These are phyloP conservation scores for Phaeodactylum tricornutum DNA, from an alignment of 108 stramenopile genomes.

Conservation along the genomic window DNA sequence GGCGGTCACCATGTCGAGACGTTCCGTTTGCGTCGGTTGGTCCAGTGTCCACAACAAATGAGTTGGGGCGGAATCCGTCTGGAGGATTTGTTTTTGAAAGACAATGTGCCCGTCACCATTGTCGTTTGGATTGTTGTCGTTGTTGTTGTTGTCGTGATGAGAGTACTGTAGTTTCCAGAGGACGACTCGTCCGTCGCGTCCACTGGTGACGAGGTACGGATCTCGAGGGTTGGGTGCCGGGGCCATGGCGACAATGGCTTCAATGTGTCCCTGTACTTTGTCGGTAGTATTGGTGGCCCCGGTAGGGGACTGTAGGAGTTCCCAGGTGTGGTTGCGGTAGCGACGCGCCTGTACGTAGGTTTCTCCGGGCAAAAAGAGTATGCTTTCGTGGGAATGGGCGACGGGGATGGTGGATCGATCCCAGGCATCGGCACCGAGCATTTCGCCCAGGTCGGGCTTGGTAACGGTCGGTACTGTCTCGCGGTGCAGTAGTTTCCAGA, in stretches of 20 bases:
- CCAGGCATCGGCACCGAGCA: conserved; percentile 36
- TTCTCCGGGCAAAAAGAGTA: conserved; percentile 30
- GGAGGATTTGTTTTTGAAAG: no score
- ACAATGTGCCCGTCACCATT: neutral
- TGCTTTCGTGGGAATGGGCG: neutral
- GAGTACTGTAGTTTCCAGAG: conserved; percentile 32
- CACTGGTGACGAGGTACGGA: conserved; percentile 32
- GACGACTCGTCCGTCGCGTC: conserved; percentile 45
- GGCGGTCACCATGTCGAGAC: no score
- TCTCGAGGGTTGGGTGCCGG: conserved; percentile 2
- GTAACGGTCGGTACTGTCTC: conserved; percentile 21
- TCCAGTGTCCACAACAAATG: no score
- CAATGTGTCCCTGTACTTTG: conserved; percentile 40
- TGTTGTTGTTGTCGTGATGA: no score
- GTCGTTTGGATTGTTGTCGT: neutral
- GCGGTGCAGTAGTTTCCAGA: conserved; percentile 24
- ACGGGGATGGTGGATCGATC: conserved; percentile 41
- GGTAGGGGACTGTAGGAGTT: no score
- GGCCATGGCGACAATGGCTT: conserved; percentile 49
- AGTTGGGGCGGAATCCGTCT: no score
- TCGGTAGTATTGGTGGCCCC: no score
- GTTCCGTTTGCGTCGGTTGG: no score
- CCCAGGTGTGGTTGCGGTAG: no score
- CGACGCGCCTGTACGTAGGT: conserved; percentile 30
- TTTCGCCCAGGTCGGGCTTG: conserved; percentile 43